Evolutionary conservation across 371 early-diverging fungal species (phyloP).

Genomic region (Mortierella polycephala): DNA sequence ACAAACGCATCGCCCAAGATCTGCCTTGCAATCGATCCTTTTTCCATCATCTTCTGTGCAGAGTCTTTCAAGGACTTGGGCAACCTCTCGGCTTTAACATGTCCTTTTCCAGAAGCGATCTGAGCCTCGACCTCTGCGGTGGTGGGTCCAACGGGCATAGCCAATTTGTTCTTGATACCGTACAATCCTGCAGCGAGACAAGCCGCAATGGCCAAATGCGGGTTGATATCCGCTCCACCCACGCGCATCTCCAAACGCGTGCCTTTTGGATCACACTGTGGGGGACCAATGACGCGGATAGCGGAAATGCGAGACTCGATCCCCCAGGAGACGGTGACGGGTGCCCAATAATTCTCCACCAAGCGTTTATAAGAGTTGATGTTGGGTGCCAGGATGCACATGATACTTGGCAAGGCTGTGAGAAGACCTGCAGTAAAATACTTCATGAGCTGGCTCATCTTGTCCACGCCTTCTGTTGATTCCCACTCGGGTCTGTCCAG

Average conservation of each 20-base stretch:
- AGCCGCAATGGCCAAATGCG: slow-evolving; percentile 83
- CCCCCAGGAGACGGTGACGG: slow-evolving; percentile 86
- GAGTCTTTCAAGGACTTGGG: slow-evolving; percentile 79
- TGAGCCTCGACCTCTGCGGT: slow-evolving; percentile 18
- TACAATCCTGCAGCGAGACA: slow-evolving; percentile 81
- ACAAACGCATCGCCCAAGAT: slow-evolving; percentile 86
- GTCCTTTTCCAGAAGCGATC: slow-evolving; percentile 14
- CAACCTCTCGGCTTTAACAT: slow-evolving; percentile 57
- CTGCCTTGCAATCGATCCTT: slow-evolving; percentile 76
- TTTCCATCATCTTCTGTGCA: slow-evolving; percentile 66
- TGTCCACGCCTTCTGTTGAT: slow-evolving; percentile 38
- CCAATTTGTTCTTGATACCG: slow-evolving; percentile 75
- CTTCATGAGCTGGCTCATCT: slow-evolving; percentile 67
- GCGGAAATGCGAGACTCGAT: slow-evolving; percentile 81
- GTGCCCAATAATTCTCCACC: slow-evolving; percentile 88
- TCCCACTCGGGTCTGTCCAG: slow-evolving; percentile 43
- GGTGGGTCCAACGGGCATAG: slow-evolving; percentile 58
- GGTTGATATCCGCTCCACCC: slow-evolving; percentile 86
- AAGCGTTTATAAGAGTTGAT: slow-evolving; percentile 90
- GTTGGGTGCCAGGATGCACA: slow-evolving; percentile 83
- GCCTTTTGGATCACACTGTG: slow-evolving; percentile 68
- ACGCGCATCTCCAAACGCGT: slow-evolving; percentile 86
- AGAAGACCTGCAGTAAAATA: slow-evolving; percentile 83
- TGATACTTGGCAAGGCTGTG: slow-evolving; percentile 76
- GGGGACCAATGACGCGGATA: slow-evolving; percentile 82